Evolutionary conservation across 2,329 filamentous ascomycete species (phyloP), one percentile per base, ranked within the genome.

Genomic region (Fusarium bactridioides): DNA sequence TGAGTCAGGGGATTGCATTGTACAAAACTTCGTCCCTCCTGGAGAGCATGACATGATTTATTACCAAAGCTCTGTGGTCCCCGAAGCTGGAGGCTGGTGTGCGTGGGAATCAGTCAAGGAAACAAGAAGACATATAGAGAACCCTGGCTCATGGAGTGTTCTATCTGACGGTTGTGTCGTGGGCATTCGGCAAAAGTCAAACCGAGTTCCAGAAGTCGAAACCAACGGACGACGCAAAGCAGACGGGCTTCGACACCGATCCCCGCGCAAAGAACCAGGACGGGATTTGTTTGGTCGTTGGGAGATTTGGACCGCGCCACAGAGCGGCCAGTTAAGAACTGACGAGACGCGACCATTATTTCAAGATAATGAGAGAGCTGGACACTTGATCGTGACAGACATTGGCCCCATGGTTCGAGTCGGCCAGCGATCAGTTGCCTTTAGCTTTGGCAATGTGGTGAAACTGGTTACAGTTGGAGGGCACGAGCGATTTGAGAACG

Each of bases 391-490:
- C 51, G 89, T 94, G 27, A 88, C 88, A 5, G 86, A 86, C 50
- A 83, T 92, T 3, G 93, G 93, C 0, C 92, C 92, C 1, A 88
- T 92, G 63, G 84, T 85, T 4, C 84, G 84, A 58, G 82, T 94
- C 3, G 92, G 92, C 18, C 86, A 87, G 53, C 85, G 86, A 50
- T 92, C 90, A 56, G 85, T 93, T 7, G 93, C 89, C 0, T 87
- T 95, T 35, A 91, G 88, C 0, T 89, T 94, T 66, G 93, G 92
- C 18, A 93, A 94, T 73, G 85, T 89, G 3, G 85, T 94, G 76
- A 94, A 94, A 80, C 83, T 94, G 56, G 86, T 94, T 62, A 89
- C 88, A 4, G 83, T 92, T 10, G 92, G 81, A 7, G 79, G 91
- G 10, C 86, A 89, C 70, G 91, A 92, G 77, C 84, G 88, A 37